Evolutionary conservation across 257 asterid species (phyloP), one percentile per base, ranked within the genome.

Genomic region (Leptodermis oblonga): DNA sequence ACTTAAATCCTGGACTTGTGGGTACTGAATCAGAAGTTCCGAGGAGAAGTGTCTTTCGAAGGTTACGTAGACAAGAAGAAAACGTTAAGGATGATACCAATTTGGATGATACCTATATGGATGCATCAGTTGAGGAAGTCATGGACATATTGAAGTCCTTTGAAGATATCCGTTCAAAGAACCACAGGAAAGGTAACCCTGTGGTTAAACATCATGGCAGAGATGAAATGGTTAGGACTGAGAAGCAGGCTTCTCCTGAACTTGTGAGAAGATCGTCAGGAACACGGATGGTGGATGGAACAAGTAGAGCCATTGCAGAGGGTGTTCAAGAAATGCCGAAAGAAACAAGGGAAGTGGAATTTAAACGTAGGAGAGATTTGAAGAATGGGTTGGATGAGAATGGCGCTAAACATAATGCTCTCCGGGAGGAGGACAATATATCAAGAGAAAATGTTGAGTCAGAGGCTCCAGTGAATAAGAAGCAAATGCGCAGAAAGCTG

Each of bases 31-130:
- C 78, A 62, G 71, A 33, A 48, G 68, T 62, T 31, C 72, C 62
- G 46, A 79, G 92, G 73, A 70, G 23, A 82, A 90, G 95, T 73
- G 97, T 90, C 65, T 88, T 90, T 70, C 97, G 97, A 72, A 77
- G 85, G 31, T 62, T 54, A 22, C 68, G 4, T 46, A 30, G 43
- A 37, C 73, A 20, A 41, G 72, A 79, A 67, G 75, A 77, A 18
- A 73, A 65, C 26, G 75, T 74, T 52, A 76, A 43, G 58, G 64
- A 70, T 60, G 87, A 58, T 26, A 39, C 64, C 76, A 71, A 70
- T 69, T 69, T 73, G 81, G 80, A 77, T 76, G 75, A n/a, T 26
- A 39, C 64, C 76, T 73, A 70, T 69, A 67, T 73, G 81, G 80
- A 77, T 76, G 75, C 90, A 48, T 77, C 93, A 61, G 90, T 83